A percentile compares a stretch with the other conserved stretches of the same genome.
These are phyloP conservation scores for Vitis amurensis DNA, from an alignment of 164 flowering plant species.

Conservation along the genomic window DNA sequence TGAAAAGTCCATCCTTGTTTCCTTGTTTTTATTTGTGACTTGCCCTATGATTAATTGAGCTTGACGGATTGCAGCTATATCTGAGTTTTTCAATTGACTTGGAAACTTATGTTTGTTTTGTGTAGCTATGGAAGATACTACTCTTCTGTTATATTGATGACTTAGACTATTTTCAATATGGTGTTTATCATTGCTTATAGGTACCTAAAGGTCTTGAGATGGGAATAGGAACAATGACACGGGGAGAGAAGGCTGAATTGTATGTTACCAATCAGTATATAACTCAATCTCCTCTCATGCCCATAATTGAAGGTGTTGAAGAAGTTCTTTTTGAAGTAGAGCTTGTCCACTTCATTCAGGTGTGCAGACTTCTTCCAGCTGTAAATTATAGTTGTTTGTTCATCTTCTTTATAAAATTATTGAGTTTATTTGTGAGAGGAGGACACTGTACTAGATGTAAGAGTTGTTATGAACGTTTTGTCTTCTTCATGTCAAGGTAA, in stretches of 20 bases:
- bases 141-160: background rate
- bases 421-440: background rate
- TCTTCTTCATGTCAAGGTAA: no score
- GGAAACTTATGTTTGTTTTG: background rate
- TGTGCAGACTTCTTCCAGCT: slow-evolving; percentile 13
- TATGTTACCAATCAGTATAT: slow-evolving; percentile 71
- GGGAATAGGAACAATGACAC: slow-evolving; percentile 93
- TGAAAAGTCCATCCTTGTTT: background rate
- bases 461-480: no score
- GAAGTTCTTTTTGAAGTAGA: slow-evolving; percentile 95
- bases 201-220: slow-evolving; percentile 97
- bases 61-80: background rate
- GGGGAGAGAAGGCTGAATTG: slow-evolving; percentile 80
- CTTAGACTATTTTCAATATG: background rate
- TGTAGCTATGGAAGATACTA: background rate
- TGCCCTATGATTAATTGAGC: background rate
- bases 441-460: no score
- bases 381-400: background rate
- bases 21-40: background rate
- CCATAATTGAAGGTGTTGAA: slow-evolving; percentile 44
- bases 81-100: background rate
- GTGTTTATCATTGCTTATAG: slow-evolving; percentile 33
- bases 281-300: slow-evolving; percentile 63
- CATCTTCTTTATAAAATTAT: background rate
- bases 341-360: slow-evolving; percentile 92